Base-by-base conservation (phyloP, 768 basidiomycete species). In the Panaeolus papilionaceus region DNA sequence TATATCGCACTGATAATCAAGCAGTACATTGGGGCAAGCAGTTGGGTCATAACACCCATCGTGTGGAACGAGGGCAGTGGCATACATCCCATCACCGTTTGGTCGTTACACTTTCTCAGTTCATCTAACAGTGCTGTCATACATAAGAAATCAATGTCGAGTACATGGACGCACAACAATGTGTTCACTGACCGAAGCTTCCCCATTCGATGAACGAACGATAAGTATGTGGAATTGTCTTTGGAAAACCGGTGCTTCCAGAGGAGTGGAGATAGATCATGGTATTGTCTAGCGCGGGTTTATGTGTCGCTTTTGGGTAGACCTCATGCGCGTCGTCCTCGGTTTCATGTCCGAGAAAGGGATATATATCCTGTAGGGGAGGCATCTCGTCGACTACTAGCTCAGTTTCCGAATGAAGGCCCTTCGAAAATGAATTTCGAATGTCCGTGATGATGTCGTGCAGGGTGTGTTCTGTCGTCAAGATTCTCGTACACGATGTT, bases 161-260 rank as follows among this genome's bases (percentile, higher is more conserved):
- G 9, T 28, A 16, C 3, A n/a, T 45, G n/a, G 1, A 45, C 4
- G 14, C 9, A 40, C 11, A 10, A 44, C 18, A 3, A 16, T 44
- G 14, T 18, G 42, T 16, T 44, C 18, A 7, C 47, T 49, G 69
- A 85, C 83, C 74, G 37, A 76, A 72, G n/a, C 69, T 66, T 14
- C 75, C 77, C 77, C 80, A 82, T 39, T 82, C 76, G 3, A 75
- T 38, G 8, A 77, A 54, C 11, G 70, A 74, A 12, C 71, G 67
- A 49, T 79, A 75, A 0, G 76, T 79, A 38, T 81, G 75, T 2
- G 77, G 72, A 54, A 86, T 80, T 8, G 81, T 70, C 65, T 83
- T 85, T 0, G 85, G 84, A 58, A 82, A 77, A 2, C 84, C 83
- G 0, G 85, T 84, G 62, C 83, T 85, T 16, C 85, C 85, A 3